Evolutionary conservation across 768 basidiomycete genomes (phyloP).

Genomic region (Imleria badia): DNA sequence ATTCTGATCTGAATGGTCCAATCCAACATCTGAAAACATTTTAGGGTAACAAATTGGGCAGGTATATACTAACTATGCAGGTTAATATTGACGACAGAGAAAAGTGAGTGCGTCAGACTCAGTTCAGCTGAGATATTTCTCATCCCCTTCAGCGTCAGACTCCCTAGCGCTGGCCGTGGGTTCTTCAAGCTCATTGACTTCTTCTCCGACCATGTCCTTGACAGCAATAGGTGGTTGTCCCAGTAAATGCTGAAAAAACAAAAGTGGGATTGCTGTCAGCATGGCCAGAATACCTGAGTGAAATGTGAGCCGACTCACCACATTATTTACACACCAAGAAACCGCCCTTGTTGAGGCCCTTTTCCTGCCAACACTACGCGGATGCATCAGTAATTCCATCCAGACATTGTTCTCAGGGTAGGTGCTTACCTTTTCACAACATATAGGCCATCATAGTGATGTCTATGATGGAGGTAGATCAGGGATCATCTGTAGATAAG

Average conservation of each 20-base stretch:
- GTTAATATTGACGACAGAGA: not conserved
- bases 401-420: not conserved
- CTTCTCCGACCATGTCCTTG: conserved; percentile 15
- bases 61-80: conserved; percentile 1
- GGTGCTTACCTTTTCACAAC: conserved; percentile 58
- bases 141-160: conserved; percentile 5
- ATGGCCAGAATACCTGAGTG: not conserved
- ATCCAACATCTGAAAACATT: not conserved
- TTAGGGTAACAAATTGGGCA: not conserved
- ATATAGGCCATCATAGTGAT: conserved; percentile 91
- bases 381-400: not conserved
- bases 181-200: not conserved
- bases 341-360: conserved; percentile 65
- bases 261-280: not conserved
- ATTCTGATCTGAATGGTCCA: no score
- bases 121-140: not conserved
- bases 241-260: conserved; percentile 23
- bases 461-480: conserved; percentile 40
- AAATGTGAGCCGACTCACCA: conserved; percentile 43
- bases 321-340: conserved; percentile 82
- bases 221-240: conserved; percentile 25
- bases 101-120: not conserved
- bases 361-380: conserved; percentile 68
- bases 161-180: not conserved
- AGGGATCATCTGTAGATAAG: not conserved